Evolutionary conservation across 1,284 basidiomycete genomes (phyloP).

Genomic region (Malassezia caprae): DNA sequence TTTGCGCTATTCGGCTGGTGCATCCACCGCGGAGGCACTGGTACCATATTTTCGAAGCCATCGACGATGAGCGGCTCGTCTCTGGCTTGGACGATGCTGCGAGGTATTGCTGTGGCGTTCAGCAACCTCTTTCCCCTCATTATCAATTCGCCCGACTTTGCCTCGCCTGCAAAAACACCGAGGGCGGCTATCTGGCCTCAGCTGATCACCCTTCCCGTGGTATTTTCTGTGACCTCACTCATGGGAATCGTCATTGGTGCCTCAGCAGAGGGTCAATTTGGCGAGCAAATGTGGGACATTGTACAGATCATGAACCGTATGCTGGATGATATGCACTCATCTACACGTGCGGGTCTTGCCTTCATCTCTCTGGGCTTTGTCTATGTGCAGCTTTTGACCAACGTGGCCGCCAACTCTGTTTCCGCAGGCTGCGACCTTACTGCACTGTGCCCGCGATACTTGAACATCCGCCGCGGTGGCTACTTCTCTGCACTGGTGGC

Average conservation of each 20-base stretch:
- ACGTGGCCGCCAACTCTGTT: conserved; percentile 71
- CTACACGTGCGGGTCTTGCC: conserved; percentile 53
- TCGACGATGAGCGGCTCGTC: conserved; percentile 29
- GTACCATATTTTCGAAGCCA: background rate
- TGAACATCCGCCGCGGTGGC: conserved; percentile 74
- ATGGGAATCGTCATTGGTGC: conserved; percentile 68
- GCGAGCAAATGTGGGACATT: conserved; percentile 7
- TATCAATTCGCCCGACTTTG: conserved; percentile 35
- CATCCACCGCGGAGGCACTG: background rate
- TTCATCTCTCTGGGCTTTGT: conserved; percentile 64
- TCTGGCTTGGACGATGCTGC: conserved; percentile 48
- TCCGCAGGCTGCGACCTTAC: conserved; percentile 76
- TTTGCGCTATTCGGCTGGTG: conserved; percentile 5
- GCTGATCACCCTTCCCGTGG: conserved; percentile 57
- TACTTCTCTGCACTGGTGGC: conserved; percentile 68
- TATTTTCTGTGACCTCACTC: conserved; percentile 68
- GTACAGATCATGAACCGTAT: conserved; percentile 53
- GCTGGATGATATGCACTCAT: conserved; percentile 61
- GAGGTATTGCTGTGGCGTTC: conserved; percentile 3
- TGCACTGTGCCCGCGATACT: conserved; percentile 62
- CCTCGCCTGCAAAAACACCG: conserved; percentile 27
- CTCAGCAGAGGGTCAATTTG: background rate
- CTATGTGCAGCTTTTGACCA: conserved; percentile 57
- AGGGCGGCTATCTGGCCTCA: conserved; percentile 26
- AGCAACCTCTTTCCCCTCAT: conserved; percentile 20